phyloP scores from a whole-genome alignment of 306 rosid species.

The Medicago arabica region DNA sequence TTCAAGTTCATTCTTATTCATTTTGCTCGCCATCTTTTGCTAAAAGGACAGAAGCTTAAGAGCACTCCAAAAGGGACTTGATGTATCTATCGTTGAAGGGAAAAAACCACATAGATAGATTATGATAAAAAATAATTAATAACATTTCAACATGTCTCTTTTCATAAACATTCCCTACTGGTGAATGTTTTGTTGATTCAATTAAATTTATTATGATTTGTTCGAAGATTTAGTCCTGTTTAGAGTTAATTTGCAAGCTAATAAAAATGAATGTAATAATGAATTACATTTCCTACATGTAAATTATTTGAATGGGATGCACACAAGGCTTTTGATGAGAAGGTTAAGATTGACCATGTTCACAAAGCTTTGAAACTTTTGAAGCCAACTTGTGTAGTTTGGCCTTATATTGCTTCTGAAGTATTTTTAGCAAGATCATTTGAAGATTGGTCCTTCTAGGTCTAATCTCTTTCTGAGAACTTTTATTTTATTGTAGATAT shows the following conservation, averaged over 20 bases:
- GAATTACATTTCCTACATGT: too few species aligned
- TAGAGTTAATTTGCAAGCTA: too few species aligned
- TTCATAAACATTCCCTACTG: constrained; percentile 13
- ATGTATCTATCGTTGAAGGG: neutral
- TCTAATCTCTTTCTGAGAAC: constrained; percentile 38
- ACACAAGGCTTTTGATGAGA: constrained; percentile 64
- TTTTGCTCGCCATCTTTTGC: constrained; percentile 77
- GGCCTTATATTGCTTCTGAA: constrained; percentile 82
- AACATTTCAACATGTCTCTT: constrained; percentile 29
- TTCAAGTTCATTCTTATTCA: constrained; percentile 67
- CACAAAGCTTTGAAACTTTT: constrained; percentile 61
- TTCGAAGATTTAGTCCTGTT: too few species aligned
- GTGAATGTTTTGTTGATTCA: too few species aligned
- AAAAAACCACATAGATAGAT: neutral
- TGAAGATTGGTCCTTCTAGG: constrained; percentile 95
- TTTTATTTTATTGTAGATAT: constrained; percentile 9
- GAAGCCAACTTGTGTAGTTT: constrained; percentile 64
- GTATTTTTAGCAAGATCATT: constrained; percentile 85
- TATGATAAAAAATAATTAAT: neutral
- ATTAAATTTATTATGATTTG: too few species aligned
- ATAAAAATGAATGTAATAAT: too few species aligned
- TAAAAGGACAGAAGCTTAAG: constrained; percentile 43
- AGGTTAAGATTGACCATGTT: constrained; percentile 68
- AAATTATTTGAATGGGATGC: constrained; percentile 48
- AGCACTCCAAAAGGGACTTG: constrained; percentile 9